Evolutionary conservation across 169 alveolate genomes (phyloP).

Genomic region (Babesia divergens): DNA sequence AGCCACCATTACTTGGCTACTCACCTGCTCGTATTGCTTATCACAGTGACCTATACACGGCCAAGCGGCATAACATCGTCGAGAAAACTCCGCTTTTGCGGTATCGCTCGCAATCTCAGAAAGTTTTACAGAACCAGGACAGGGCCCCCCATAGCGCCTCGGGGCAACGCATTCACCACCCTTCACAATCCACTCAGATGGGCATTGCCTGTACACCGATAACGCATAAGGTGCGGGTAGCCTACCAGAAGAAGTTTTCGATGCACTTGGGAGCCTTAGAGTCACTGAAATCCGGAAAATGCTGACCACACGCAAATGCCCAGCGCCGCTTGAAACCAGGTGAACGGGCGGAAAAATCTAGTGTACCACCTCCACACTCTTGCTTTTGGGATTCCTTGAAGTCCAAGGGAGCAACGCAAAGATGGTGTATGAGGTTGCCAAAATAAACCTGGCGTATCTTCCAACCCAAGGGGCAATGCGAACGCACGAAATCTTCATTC

Average conservation of each 20-base stretch:
- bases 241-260: constrained; percentile 46
- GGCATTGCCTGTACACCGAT: constrained; percentile 36
- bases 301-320: constrained; percentile 64
- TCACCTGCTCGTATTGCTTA: constrained; percentile 54
- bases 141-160: constrained; percentile 64
- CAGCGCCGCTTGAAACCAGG: constrained; percentile 65
- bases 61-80: constrained; percentile 71
- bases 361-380: constrained; percentile 56
- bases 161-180: constrained; percentile 67
- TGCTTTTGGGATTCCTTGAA: constrained; percentile 35
- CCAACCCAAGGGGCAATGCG: constrained; percentile 76
- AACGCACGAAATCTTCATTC: constrained; percentile 59
- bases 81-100: constrained; percentile 56
- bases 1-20: neutral
- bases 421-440: constrained; percentile 29
- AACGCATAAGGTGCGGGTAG: neutral
- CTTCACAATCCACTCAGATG: constrained; percentile 65
- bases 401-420: constrained; percentile 54
- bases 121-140: constrained; percentile 38
- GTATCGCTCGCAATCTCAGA: constrained; percentile 24
- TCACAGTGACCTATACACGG: constrained; percentile 68
- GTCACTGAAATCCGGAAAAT: constrained; percentile 63
- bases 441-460: constrained; percentile 18
- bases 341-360: constrained; percentile 65
- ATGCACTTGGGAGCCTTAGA: constrained; percentile 37